A percentile compares a stretch with the other conserved stretches of the same genome.
Evolutionary conservation across 306 rosid species (phyloP).

Genomic region (Fragaria ananassa): DNA sequence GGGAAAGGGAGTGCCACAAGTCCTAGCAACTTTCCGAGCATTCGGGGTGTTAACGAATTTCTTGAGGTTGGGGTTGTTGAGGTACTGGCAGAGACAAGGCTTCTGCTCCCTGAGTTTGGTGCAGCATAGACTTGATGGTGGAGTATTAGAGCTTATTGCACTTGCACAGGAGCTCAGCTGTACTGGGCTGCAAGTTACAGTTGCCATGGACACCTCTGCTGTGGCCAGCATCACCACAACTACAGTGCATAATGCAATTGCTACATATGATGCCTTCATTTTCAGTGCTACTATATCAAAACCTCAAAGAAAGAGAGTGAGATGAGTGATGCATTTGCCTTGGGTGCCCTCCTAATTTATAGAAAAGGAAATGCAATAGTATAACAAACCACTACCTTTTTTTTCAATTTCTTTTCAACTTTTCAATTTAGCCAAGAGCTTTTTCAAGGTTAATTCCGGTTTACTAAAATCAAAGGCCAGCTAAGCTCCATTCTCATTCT

Average conservation of each 20-base stretch:
- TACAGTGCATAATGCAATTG: constrained; percentile 40
- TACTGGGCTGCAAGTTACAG: constrained; percentile 79
- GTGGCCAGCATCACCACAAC: constrained; percentile 47
- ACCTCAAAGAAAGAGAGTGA: constrained; percentile 3
- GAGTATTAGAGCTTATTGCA: constrained; percentile 73
- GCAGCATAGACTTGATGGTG: constrained; percentile 81
- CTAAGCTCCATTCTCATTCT: not conserved
- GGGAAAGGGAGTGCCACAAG: constrained; percentile 96
- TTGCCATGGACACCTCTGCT: constrained; percentile 52
- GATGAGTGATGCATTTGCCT: constrained; percentile 35
- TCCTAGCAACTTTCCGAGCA: constrained; percentile 86
- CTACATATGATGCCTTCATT: constrained; percentile 66
- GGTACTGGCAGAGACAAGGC: constrained; percentile 92
- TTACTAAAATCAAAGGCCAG: not conserved
- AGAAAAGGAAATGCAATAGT: constrained; percentile 16
- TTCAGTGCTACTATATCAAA: constrained; percentile 22
- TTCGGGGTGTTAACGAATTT: constrained; percentile 87
- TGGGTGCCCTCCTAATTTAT: constrained; percentile 56
- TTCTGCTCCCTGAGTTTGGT: constrained; percentile 88
- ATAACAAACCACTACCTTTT: not conserved
- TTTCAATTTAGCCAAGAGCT: not conserved
- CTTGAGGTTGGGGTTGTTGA: constrained; percentile 84
- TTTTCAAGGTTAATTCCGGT: not conserved
- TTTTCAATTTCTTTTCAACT: not conserved
- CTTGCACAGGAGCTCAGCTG: constrained; percentile 84